These are phyloP conservation scores for Protomyces pachydermus DNA, from an alignment of 1,139 yeast genomes.

Conservation along the genomic window DNA sequence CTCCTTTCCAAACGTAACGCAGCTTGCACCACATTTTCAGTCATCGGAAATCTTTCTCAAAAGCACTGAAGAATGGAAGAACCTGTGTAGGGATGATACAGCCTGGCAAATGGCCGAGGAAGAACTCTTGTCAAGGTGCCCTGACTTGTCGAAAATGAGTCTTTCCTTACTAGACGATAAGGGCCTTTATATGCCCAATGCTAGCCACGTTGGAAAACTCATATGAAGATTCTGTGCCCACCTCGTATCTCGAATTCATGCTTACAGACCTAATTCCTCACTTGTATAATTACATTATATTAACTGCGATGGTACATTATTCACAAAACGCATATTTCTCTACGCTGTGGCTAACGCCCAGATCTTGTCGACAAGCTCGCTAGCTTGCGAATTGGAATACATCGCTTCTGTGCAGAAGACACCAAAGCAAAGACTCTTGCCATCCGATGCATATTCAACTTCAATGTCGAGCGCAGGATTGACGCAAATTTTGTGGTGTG, in stretches of 20 bases:
- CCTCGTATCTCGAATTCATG: too few relatives aligned
- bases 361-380: not conserved
- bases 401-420: not conserved
- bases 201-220: not conserved
- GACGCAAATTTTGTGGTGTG: not conserved
- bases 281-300: too few relatives aligned
- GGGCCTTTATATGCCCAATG: not conserved
- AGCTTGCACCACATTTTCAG: not conserved
- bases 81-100: not conserved
- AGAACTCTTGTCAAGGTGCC: not conserved
- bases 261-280: too few relatives aligned
- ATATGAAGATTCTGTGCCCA: not conserved
- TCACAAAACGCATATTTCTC: not conserved
- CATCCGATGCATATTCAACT: not conserved
- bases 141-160: not conserved
- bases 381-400: not conserved
- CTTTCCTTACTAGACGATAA: not conserved
- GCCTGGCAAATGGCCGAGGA: not conserved
- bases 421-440: not conserved
- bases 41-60: not conserved
- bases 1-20: conserved; percentile 2
- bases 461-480: not conserved
- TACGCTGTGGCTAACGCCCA: not conserved
- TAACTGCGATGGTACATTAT: too few relatives aligned
- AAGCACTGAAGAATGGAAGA: not conserved